Evolutionary conservation across 1,284 basidiomycete genomes (phyloP), one percentile per base, ranked within the genome.

Genomic region (Papiliotrema terrestris): DNA sequence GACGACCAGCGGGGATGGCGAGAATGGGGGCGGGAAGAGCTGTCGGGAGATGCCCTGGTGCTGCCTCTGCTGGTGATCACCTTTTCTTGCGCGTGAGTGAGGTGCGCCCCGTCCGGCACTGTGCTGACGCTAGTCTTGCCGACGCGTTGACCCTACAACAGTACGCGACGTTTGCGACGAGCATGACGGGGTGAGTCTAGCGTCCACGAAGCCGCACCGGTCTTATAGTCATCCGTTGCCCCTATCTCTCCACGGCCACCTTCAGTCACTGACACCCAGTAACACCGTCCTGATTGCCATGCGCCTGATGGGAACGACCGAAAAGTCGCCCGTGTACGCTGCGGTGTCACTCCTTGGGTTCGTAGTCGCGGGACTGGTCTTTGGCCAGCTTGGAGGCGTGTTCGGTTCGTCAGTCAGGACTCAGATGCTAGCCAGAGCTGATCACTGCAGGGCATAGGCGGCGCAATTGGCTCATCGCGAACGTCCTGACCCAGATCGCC

Each of bases 321-420:
- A 32, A 3, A 55, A 46, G 32, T 41, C 39, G 42, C 48, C 59
- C 47, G 38, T 59, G 43, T 17, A 52, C 26, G 44, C 61, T 51
- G 45, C 50, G 41, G 35, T 50, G 29, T 38, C 52, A 6, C 51
- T 66, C 1, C 32, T 37, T 1, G 61, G 64, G 0, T 68, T 66
- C 45, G 47, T 66, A 17, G 39, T 32, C 23, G 54, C 56, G 17
- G 64, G 61, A 0, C 51, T 68, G 38, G 14, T 68, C 13, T 60
- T 62, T 46, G 66, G 66, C 11, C 66, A 68, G 54, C 46, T 66
- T 2, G 64, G 66, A 2, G 58, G 44, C 3, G 25, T 47, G 8
- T 38, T 57, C 19, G 64, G 66, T 66, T 51, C 49, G 66, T 59
- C 26, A 9, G n/a, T n/a, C 13, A 26, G 8, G 8, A 13, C 13